Percentiles rank a stretch among this genome's conserved stretches.
Conservation (phyloP, 2,329 filamentous ascomycete genomes). For the Triangularia verruculosa region DNA sequence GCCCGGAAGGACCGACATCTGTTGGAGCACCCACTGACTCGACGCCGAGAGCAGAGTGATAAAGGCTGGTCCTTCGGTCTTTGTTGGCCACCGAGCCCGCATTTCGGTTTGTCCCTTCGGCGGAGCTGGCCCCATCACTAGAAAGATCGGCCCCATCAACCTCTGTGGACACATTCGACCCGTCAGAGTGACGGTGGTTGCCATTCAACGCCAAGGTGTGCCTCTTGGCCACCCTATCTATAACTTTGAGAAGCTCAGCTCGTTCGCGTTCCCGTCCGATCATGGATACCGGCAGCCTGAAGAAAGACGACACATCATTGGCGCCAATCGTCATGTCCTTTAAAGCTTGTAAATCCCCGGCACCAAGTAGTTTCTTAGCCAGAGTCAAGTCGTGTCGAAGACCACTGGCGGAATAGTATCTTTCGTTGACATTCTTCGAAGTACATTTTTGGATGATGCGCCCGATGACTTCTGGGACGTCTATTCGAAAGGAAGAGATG, state of each 20-base stretch:
- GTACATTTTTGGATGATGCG: constrained; percentile 90
- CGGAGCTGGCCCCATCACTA: constrained; percentile 59
- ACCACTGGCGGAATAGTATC: constrained; percentile 86
- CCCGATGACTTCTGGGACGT: constrained; percentile 79
- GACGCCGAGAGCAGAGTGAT: constrained; percentile 38
- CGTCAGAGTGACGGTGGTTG: constrained; percentile 50
- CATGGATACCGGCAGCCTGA: constrained; percentile 77
- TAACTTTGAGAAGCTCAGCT: constrained; percentile 66
- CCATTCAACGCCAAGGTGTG: constrained; percentile 50
- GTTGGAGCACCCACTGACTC: constrained; percentile 49
- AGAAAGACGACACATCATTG: constrained; percentile 90
- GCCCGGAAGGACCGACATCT: constrained; percentile 41
- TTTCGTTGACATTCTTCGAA: constrained; percentile 78
- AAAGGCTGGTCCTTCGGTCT: constrained; percentile 40
- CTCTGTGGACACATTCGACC: constrained; percentile 53
- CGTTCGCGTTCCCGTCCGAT: constrained; percentile 76
- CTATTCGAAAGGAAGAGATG: constrained; percentile 72
- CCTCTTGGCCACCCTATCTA: constrained; percentile 70
- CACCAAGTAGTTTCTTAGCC: constrained; percentile 69
- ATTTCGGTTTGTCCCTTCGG: constrained; percentile 48
- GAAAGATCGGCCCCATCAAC: constrained; percentile 51
- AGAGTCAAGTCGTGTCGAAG: constrained; percentile 76
- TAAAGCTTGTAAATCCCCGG: constrained; percentile 70
- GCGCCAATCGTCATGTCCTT: constrained; percentile 72
- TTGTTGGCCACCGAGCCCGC: constrained; percentile 49